Percentiles rank a stretch among this genome's conserved stretches.
phyloP scores from a whole-genome alignment of 345 rosid species.

The Melastoma malabathricum region DNA sequence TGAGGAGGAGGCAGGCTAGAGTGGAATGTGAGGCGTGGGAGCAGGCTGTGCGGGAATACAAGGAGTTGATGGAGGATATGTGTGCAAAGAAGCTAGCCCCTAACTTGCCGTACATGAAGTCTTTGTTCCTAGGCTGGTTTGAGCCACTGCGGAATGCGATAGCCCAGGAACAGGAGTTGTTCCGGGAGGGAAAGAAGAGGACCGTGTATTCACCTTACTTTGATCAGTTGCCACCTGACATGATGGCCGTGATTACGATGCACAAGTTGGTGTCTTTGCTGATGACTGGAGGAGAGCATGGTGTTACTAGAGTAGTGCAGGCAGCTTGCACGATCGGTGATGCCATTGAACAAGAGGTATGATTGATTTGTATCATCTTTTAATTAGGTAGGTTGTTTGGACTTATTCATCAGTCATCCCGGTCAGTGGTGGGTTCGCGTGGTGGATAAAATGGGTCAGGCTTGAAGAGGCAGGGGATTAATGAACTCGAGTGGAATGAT shows the following conservation, averaged over 20 bases:
- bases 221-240: constrained; percentile 78
- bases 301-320: constrained; percentile 50
- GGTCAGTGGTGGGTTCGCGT: too few species aligned
- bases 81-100: constrained; percentile 91
- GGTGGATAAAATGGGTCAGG: too few species aligned
- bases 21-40: constrained; percentile 96
- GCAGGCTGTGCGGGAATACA: constrained; percentile 66
- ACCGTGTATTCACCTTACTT: constrained; percentile 36
- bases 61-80: constrained; percentile 76
- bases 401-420: not conserved
- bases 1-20: constrained; percentile 74
- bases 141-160: constrained; percentile 78
- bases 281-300: constrained; percentile 74
- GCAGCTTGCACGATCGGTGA: constrained; percentile 75
- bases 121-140: constrained; percentile 93
- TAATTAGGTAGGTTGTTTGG: not conserved
- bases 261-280: constrained; percentile 62
- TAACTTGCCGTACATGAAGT: constrained; percentile 76
- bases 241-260: constrained; percentile 89
- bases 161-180: constrained; percentile 49
- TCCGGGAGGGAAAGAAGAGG: constrained; percentile 38
- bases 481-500: too few species aligned
- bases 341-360: constrained; percentile 96
- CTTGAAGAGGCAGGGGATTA: too few species aligned
- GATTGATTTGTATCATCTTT: not conserved